Evolutionary conservation across 805 yeast species (phyloP).

Genomic region (Saccharomycopsis fermentans): DNA sequence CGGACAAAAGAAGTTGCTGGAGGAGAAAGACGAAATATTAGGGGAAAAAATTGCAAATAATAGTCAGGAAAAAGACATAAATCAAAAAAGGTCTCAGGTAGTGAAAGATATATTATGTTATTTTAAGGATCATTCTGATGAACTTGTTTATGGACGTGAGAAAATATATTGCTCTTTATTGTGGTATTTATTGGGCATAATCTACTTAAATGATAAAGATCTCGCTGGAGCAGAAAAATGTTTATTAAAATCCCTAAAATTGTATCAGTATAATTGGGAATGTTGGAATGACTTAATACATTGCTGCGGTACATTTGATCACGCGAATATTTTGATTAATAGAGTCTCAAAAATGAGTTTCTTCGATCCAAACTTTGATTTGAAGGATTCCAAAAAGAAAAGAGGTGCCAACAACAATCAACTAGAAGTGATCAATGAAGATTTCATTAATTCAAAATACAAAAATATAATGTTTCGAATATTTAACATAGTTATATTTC

Average conservation of each 20-base stretch:
- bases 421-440: neutral
- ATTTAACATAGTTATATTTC: slow-evolving; percentile 58
- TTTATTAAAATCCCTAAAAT: slow-evolving; percentile 48
- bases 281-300: slow-evolving; percentile 77
- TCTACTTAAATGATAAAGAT: slow-evolving; percentile 54
- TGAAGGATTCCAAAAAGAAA: neutral
- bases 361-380: neutral
- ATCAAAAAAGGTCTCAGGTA: neutral
- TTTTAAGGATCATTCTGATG: slow-evolving; percentile 6
- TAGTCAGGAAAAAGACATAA: slow-evolving; percentile 33
- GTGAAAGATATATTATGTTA: neutral
- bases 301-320: slow-evolving; percentile 51
- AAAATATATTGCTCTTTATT: slow-evolving; percentile 31
- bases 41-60: slow-evolving; percentile 27
- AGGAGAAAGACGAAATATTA: slow-evolving; percentile 60
- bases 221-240: slow-evolving; percentile 47
- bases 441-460: neutral
- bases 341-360: slow-evolving; percentile 21
- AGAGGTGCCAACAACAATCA: neutral
- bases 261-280: slow-evolving; percentile 86
- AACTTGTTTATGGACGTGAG: neutral
- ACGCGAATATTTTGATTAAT: slow-evolving; percentile 36
- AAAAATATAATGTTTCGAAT: slow-evolving; percentile 34
- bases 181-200: slow-evolving; percentile 61
- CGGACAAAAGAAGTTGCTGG: slow-evolving; percentile 68